phyloP scores from a whole-genome alignment of 2,329 filamentous ascomycete genomes.

The Juglanconis juglandina region DNA sequence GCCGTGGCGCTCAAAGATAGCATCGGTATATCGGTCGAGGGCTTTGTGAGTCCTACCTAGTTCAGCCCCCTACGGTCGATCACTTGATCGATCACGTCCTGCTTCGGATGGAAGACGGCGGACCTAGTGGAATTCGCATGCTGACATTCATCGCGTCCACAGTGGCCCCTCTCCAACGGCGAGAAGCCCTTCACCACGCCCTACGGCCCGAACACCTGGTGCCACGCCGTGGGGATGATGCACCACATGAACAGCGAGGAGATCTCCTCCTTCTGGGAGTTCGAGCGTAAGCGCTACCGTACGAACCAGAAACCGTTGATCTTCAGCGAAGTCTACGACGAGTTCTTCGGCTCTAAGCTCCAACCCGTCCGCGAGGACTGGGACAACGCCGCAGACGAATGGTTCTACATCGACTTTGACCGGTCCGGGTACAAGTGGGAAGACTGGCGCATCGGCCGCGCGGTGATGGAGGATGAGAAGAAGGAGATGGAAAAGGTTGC shows the following conservation, averaged over 20 bases:
- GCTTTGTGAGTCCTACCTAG: conserved; percentile 37
- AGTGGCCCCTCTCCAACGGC: conserved; percentile 54
- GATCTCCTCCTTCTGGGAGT: conserved; percentile 48
- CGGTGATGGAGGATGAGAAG: conserved; percentile 31
- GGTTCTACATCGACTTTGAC: conserved; percentile 35
- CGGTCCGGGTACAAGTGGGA: conserved; percentile 26
- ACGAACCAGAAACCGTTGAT: conserved; percentile 31
- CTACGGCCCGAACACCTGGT: conserved; percentile 48
- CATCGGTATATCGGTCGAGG: conserved; percentile 37
- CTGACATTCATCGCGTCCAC: not conserved
- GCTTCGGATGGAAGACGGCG: too few relatives aligned
- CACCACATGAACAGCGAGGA: conserved; percentile 52
- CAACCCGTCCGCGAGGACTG: conserved; percentile 41
- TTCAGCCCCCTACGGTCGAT: not conserved
- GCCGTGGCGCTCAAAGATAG: conserved; percentile 45
- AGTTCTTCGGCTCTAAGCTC: conserved; percentile 42
- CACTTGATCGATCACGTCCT: not conserved
- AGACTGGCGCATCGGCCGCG: conserved; percentile 29
- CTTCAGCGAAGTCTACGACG: conserved; percentile 46
- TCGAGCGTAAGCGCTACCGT: conserved; percentile 39
- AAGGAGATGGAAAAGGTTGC: conserved; percentile 38
- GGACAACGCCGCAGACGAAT: conserved; percentile 50
- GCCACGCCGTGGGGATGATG: conserved; percentile 54
- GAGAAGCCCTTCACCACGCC: conserved; percentile 52
- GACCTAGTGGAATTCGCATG: not conserved